phyloP scores from a whole-genome alignment of 805 yeast genomes.

The Tetrapisispora namnaoensis region DNA sequence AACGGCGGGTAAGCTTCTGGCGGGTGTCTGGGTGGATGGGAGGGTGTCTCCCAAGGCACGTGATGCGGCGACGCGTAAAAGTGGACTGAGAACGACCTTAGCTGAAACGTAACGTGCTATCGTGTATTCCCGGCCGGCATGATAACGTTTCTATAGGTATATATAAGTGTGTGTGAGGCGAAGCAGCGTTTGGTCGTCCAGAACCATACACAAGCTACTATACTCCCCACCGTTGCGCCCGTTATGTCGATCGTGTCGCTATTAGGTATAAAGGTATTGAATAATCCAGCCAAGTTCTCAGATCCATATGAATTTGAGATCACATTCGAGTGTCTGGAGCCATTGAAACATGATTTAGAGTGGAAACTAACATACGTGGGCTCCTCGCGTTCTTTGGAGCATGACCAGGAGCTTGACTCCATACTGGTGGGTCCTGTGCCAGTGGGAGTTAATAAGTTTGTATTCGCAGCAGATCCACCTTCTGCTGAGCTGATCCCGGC shows the following conservation, averaged over 20 bases:
- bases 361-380: slow-evolving; percentile 98
- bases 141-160: too few species aligned
- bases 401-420: slow-evolving; percentile 94
- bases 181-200: too few species aligned
- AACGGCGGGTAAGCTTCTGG: too few species aligned
- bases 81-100: too few species aligned
- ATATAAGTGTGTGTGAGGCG: too few species aligned
- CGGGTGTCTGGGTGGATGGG: too few species aligned
- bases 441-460: slow-evolving; percentile 88
- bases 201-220: too few species aligned
- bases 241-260: slow-evolving; percentile 90
- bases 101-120: too few species aligned
- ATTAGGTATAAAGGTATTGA: slow-evolving; percentile 81
- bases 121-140: too few species aligned
- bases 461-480: slow-evolving; percentile 94
- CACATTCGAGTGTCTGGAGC: slow-evolving; percentile 93
- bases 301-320: slow-evolving; percentile 95
- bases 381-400: slow-evolving; percentile 85
- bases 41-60: too few species aligned
- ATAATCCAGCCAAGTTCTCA: slow-evolving; percentile 88
- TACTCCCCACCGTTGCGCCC: too few species aligned
- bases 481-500: slow-evolving; percentile 94
- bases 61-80: too few species aligned
- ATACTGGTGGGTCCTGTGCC: slow-evolving; percentile 98
- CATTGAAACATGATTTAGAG: slow-evolving; percentile 74